phyloP scores from a whole-genome alignment of 495 filamentous ascomycete species.

The Aspergillus indologenus region DNA sequence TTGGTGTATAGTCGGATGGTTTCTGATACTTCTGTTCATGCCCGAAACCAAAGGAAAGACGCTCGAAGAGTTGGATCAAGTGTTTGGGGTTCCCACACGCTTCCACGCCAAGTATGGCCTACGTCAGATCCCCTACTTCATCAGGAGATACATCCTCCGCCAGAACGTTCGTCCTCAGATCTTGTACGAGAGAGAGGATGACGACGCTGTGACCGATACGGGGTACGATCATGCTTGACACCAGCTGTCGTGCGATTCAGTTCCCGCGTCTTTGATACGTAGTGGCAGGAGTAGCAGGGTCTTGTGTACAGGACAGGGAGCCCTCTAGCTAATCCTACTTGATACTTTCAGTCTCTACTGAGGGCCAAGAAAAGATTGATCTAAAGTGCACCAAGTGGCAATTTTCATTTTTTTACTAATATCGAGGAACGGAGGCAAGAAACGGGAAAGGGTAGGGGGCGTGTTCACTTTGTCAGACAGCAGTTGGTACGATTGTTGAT shows the following conservation, averaged over 20 bases:
- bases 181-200: constrained; percentile 40
- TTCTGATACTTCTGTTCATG: constrained; percentile 36
- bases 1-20: constrained; percentile 43
- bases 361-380: too few species aligned
- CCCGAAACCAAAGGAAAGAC: constrained; percentile 45
- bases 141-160: constrained; percentile 44
- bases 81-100: constrained; percentile 52
- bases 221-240: constrained; percentile 25
- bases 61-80: constrained; percentile 46
- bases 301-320: background rate
- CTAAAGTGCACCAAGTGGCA: too few species aligned
- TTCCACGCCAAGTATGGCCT: constrained; percentile 45
- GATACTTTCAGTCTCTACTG: background rate
- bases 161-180: constrained; percentile 34
- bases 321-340: background rate
- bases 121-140: constrained; percentile 46
- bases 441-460: background rate
- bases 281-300: background rate
- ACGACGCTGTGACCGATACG: constrained; percentile 14
- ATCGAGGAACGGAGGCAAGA: background rate
- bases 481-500: constrained; percentile 49
- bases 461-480: constrained; percentile 42
- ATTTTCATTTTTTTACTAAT: constrained; percentile 2
- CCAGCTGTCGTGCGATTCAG: background rate
- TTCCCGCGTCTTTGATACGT: background rate